phyloP scores from a whole-genome alignment of 495 filamentous ascomycete genomes.

The Xylaria curta region DNA sequence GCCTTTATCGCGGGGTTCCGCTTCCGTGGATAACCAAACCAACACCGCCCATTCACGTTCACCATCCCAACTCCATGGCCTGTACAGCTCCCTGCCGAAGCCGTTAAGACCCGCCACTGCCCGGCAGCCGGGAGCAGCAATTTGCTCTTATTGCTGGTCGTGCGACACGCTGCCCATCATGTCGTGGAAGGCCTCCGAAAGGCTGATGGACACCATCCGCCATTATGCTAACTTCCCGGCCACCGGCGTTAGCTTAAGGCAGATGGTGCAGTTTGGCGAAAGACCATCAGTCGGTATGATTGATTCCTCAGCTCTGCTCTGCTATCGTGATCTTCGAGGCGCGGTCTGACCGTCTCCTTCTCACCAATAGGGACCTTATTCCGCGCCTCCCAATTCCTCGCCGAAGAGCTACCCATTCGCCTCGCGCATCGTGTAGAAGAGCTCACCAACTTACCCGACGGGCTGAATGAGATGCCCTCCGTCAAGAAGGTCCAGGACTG shows the following conservation, averaged over 20 bases:
- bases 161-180: conserved; percentile 55
- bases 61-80: conserved; percentile 23
- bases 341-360: conserved; percentile 29
- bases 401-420: conserved; percentile 96
- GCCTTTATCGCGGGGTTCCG: conserved; percentile 24
- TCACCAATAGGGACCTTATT: conserved; percentile 80
- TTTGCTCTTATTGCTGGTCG: conserved; percentile 16
- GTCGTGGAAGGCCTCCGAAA: conserved; percentile 88
- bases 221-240: conserved; percentile 98
- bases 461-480: conserved; percentile 96
- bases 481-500: conserved; percentile 94
- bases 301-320: conserved; percentile 22
- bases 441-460: conserved; percentile 90
- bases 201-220: conserved; percentile 97
- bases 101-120: conserved; percentile 5
- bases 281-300: conserved; percentile 80
- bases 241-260: conserved; percentile 92
- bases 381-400: conserved; percentile 96
- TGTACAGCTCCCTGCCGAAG: conserved; percentile 24
- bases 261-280: conserved; percentile 99
- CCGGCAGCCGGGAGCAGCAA: conserved; percentile 2
- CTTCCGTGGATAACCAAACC: conserved; percentile 8
- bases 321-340: conserved; percentile 26
- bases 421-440: conserved; percentile 96
- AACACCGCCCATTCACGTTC: conserved; percentile 12